Evolutionary conservation across 2,329 filamentous ascomycete genomes (phyloP), one percentile per base, ranked within the genome.

Genomic region (Huntiella abstrusa): DNA sequence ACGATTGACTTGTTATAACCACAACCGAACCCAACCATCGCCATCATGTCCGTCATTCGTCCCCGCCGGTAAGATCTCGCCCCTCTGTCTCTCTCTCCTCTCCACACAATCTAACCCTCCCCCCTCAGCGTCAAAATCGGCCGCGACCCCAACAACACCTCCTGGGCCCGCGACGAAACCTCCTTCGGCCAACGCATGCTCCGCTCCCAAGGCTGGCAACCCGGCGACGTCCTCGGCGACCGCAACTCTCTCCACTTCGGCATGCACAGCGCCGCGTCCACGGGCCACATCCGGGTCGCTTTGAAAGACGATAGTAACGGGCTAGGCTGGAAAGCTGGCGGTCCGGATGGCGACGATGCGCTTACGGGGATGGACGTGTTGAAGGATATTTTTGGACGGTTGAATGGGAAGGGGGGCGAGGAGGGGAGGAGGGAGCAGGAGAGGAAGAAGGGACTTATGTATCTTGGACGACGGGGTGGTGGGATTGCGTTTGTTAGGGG

Each of bases 81-180:
- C 4, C 17, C 17, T 1, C 1, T 19, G n/a, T 19, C 34, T 28
- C 40, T 28, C 8, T 22, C 7, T 4, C n/a, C 19, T 22, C 15
- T 12, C 17, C 15, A 12, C 37, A 13, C 4, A 19, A 7, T 13
- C 42, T 45, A 42, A 41, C 33, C 13, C 15, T 5, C 6, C 15
- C 6, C 6, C 13, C 4, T n/a, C 45, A 60, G 61, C 45, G 55
- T 69, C 41, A 93, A 88, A 64, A 77, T 96, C 58, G 81, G 80
- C 53, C 72, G 81, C 59, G 91, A 98, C 63, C 91, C 91, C 5
- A 95, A 96, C 65, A 98, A 96, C 62, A 94, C 84, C 41, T 77
- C 75, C 70, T 98, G 91, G 91, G 78, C 80, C 48, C 78, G 80
- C 56, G 80, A 87, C 59, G 83, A 80, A 53, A 73, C 72, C 48